phyloP scores from a whole-genome alignment of 768 basidiomycete genomes.

The Rhodotorula sphaerocarpa region DNA sequence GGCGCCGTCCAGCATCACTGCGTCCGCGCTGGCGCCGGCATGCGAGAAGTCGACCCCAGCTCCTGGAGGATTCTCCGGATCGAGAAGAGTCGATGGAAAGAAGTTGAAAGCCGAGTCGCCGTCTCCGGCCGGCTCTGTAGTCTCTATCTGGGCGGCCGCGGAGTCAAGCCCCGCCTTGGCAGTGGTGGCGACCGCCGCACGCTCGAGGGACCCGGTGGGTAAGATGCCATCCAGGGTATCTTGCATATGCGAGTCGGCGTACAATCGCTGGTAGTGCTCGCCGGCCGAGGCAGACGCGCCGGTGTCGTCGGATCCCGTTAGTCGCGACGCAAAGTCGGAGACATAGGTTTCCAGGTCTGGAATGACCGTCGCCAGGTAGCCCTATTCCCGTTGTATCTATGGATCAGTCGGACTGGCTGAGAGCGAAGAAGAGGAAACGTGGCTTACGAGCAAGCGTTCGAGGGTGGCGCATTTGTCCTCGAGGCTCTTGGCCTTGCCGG shows the following conservation, averaged over 20 bases:
- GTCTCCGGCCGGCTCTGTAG: too few relatives aligned
- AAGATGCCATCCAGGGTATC: slow-evolving; percentile 8
- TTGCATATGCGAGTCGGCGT: neutral
- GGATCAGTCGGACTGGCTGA: neutral
- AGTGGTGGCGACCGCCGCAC: too few relatives aligned
- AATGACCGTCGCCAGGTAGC: neutral
- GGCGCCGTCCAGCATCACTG: neutral
- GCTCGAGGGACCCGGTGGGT: neutral
- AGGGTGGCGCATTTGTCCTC: slow-evolving; percentile 9
- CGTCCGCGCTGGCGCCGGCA: too few relatives aligned
- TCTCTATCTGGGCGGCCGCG: too few relatives aligned
- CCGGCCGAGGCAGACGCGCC: slow-evolving; percentile 9
- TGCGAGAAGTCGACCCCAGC: too few relatives aligned
- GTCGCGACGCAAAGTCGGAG: neutral
- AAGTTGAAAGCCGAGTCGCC: too few relatives aligned
- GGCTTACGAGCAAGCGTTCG: slow-evolving; percentile 24
- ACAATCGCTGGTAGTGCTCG: neutral
- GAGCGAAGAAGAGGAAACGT: too few relatives aligned
- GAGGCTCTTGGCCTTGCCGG: slow-evolving; percentile 16
- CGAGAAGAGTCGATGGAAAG: too few relatives aligned
- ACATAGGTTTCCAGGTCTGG: neutral
- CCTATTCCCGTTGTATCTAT: neutral
- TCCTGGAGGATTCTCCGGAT: too few relatives aligned
- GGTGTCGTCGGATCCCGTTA: neutral
- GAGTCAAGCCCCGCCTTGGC: neutral